These are phyloP conservation scores for Aspergillus brasiliensis DNA, from an alignment of 2,329 filamentous ascomycete species.

Conservation along the genomic window DNA sequence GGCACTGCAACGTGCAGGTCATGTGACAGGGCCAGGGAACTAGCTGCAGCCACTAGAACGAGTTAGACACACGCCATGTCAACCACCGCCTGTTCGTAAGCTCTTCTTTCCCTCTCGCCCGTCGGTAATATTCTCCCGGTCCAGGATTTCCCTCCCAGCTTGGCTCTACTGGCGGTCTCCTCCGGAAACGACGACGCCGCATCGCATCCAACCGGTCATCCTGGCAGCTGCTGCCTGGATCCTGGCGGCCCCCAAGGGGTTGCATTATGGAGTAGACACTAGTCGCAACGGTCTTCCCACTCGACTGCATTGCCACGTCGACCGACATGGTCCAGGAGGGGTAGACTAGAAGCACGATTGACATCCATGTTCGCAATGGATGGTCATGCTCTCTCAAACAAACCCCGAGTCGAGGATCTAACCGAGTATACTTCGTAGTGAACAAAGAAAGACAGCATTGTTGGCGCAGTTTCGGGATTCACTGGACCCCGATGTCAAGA, in stretches of 20 bases:
- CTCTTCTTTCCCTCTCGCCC: background rate
- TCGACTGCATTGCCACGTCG: slow-evolving; percentile 3
- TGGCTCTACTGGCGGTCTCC: too few species aligned
- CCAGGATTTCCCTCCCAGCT: background rate
- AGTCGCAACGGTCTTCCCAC: slow-evolving; percentile 2
- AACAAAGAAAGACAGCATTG: background rate
- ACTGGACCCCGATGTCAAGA: background rate
- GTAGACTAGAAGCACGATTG: background rate
- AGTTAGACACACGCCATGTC: background rate
- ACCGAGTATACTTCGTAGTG: background rate
- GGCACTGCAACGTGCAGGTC: background rate
- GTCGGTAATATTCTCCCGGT: background rate
- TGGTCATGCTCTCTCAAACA: background rate
- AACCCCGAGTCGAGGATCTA: background rate
- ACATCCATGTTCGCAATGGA: background rate
- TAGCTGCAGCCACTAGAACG: background rate
- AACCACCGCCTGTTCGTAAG: background rate
- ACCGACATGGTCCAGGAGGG: background rate
- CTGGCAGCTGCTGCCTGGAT: background rate
- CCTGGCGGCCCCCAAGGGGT: background rate
- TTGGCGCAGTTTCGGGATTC: background rate
- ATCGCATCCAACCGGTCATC: background rate
- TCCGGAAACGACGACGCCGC: background rate
- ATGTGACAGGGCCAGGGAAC: background rate
- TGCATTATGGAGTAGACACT: background rate